Percentiles rank a stretch among this genome's conserved stretches.
phyloP scores from a whole-genome alignment of 2,329 filamentous ascomycete species.

The Tolypocladium ophioglossoides region DNA sequence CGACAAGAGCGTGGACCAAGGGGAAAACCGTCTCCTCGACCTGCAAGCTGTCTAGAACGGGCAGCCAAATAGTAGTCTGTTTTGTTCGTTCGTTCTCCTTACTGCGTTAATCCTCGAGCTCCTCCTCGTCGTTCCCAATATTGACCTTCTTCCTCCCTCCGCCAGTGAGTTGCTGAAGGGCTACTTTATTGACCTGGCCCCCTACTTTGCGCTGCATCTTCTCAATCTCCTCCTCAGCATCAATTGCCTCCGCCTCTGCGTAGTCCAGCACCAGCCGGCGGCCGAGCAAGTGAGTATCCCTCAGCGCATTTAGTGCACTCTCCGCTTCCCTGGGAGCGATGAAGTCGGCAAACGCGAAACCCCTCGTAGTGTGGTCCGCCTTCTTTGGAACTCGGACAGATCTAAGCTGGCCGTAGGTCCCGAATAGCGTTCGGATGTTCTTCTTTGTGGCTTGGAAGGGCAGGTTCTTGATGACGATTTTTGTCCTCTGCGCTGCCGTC shows the following conservation, averaged over 20 bases:
- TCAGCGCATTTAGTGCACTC: slow-evolving; percentile 83
- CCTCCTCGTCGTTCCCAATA: slow-evolving; percentile 62
- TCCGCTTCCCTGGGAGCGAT: slow-evolving; percentile 79
- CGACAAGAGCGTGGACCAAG: slow-evolving; percentile 2
- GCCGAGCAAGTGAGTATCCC: slow-evolving; percentile 87
- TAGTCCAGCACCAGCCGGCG: slow-evolving; percentile 85
- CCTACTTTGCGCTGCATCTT: slow-evolving; percentile 96
- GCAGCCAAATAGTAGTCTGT: slow-evolving; percentile 10
- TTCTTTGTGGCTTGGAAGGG: slow-evolving; percentile 94
- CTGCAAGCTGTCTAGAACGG: slow-evolving; percentile 4
- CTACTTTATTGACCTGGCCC: slow-evolving; percentile 81
- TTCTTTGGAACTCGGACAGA: slow-evolving; percentile 93
- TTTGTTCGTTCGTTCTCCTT: slow-evolving; percentile 4
- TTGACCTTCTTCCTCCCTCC: slow-evolving; percentile 80
- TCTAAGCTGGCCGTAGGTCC: slow-evolving; percentile 82
- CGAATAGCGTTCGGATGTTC: slow-evolving; percentile 76
- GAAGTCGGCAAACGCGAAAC: slow-evolving; percentile 96
- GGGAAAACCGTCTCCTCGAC: not conserved
- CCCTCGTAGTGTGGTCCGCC: slow-evolving; percentile 77
- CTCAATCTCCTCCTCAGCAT: slow-evolving; percentile 91
- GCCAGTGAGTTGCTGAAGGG: slow-evolving; percentile 77
- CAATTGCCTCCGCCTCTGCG: slow-evolving; percentile 76
- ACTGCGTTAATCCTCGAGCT: slow-evolving; percentile 27
- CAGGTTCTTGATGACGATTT: slow-evolving; percentile 96
- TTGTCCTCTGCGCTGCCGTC: slow-evolving; percentile 64